phyloP scores from a whole-genome alignment of 73 alveolate species.

The Paramecium biaurelia region DNA sequence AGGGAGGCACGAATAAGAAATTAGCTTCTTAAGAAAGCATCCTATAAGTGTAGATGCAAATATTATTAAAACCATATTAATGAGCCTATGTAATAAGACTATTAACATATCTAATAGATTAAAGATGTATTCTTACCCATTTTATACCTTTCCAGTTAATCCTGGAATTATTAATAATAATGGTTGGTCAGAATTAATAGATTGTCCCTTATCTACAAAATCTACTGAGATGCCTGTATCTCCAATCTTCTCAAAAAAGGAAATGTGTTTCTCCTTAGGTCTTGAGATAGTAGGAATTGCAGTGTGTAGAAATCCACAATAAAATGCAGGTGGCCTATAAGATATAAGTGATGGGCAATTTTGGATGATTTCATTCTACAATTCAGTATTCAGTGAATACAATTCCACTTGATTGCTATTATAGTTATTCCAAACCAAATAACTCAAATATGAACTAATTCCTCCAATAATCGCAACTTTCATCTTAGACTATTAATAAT shows the following conservation, averaged over 20 bases:
- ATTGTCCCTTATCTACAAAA: background rate
- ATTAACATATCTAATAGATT: background rate
- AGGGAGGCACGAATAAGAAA: background rate
- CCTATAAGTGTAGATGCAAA: conserved; percentile 6
- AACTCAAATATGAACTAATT: background rate
- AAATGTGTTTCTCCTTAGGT: background rate
- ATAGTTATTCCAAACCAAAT: background rate
- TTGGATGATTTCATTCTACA: background rate
- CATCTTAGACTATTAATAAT: background rate
- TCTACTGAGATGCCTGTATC: conserved; percentile 12
- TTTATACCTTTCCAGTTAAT: background rate
- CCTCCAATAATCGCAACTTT: background rate
- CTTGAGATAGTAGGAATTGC: background rate
- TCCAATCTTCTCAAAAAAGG: background rate
- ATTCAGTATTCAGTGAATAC: background rate
- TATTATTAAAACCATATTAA: background rate
- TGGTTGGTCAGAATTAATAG: background rate
- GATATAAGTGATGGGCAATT: background rate
- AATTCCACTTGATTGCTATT: background rate
- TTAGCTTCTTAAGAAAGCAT: background rate
- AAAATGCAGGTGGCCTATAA: background rate
- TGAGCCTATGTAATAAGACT: background rate
- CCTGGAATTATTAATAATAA: conserved; percentile 41
- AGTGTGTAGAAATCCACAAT: conserved; percentile 8
- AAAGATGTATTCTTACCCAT: background rate